Conservation (phyloP, 345 rosid species). For the Camelina hispida region DNA sequence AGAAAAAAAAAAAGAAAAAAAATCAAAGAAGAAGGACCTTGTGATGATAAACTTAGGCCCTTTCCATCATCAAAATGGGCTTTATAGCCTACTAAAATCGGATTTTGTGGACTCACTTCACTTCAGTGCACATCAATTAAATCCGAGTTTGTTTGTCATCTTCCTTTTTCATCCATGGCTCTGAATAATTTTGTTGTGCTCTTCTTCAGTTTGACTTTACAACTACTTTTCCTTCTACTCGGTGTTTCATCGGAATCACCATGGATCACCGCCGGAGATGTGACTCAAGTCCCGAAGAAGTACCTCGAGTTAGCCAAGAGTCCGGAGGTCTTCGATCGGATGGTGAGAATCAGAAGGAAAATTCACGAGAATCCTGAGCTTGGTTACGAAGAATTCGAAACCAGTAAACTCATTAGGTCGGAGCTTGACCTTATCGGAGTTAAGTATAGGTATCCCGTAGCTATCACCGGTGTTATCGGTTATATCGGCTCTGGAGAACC, state of each 20-base stretch:
- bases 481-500: constrained; percentile 56
- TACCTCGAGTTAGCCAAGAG: constrained; percentile 54
- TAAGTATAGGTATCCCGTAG: constrained; percentile 53
- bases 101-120: not conserved
- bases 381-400: constrained; percentile 65
- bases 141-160: not conserved
- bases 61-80: not conserved
- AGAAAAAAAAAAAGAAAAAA: too few relatives aligned
- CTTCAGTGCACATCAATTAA: not conserved
- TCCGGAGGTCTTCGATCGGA: constrained; percentile 49
- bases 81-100: not conserved
- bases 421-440: constrained; percentile 67
- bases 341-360: constrained; percentile 57
- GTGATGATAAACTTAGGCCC: not conserved
- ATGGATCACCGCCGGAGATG: constrained; percentile 20
- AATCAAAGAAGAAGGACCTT: too few relatives aligned
- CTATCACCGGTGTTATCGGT: constrained; percentile 57
- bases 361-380: constrained; percentile 70
- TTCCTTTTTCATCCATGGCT: constrained; percentile 24
- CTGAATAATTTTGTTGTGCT: not conserved
- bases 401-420: constrained; percentile 63
- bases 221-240: constrained; percentile 8
- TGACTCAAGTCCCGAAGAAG: constrained; percentile 39
- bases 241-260: constrained; percentile 30
- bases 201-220: constrained; percentile 34